Base-by-base conservation (phyloP, 2,329 filamentous ascomycete genomes). In the Ceratocystis destructans region DNA sequence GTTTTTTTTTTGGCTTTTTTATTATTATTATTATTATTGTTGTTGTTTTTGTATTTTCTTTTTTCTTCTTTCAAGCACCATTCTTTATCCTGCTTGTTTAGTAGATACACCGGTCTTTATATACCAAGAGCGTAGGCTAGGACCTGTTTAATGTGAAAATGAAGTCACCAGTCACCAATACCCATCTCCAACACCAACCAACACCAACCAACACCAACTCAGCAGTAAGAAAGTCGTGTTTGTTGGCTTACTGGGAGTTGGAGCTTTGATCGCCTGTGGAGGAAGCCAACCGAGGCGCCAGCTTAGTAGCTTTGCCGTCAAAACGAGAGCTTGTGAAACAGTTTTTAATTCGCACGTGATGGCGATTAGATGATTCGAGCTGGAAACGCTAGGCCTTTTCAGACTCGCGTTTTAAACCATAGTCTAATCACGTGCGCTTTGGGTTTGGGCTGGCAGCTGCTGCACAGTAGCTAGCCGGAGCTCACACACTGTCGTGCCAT, bases 281-380 rank as follows among this genome's bases (percentile, higher is more conserved):
- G 55, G 55, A 59, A 37, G 5, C 48, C 28, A 59, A 31, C 28
- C 55, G 55, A 59, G 55, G 55, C 55, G 55, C 31, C 55, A 33
- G 2, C 7, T 59, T 37, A 31, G 31, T 59, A 10, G 55, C 55
- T 41, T 41, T 59, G 28, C 28, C 28, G 55, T 31, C 48, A 50
- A 50, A 50, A 50, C 55, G 55, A 5, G 33, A 7, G 55, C 55
- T 59, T 59, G 55, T 59, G 55, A 59, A 59, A 59, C 55, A n/a
- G 31, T 8, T 31, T n/a, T n/a, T 28, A 12, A n/a, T 31, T n/a
- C 12, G 31, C 55, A 59, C 55, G 28, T 59, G 55, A 59, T 37
- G 4, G 5, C 28, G 17, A n/a, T 20, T 33, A 10, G n/a, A 25
- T 2, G 22, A 22, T 20, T 10, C 4, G 46, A 22, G 48, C 46